Evolutionary conservation across 2,329 filamentous ascomycete species (phyloP).

Genomic region (Fusarium irregulare): DNA sequence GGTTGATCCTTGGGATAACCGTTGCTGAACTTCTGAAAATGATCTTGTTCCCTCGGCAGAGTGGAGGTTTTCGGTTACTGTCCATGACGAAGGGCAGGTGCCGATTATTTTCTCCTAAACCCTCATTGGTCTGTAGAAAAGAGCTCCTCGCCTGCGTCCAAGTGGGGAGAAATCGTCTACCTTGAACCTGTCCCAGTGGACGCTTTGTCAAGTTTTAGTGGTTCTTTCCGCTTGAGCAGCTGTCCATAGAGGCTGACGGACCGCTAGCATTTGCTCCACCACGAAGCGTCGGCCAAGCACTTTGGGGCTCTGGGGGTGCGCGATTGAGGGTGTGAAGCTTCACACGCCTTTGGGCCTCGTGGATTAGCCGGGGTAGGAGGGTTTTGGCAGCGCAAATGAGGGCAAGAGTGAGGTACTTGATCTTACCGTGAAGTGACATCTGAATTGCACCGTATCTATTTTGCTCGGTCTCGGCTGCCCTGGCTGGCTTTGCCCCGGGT

Average conservation of each 20-base stretch:
- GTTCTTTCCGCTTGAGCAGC: conserved; percentile 16
- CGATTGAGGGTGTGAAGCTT: conserved; percentile 7
- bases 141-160: conserved; percentile 11
- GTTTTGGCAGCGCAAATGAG: conserved; percentile 12
- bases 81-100: conserved; percentile 47
- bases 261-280: conserved; percentile 16
- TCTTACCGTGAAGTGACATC: conserved; percentile 29
- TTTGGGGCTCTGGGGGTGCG: conserved; percentile 26
- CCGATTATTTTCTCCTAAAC: conserved; percentile 46
- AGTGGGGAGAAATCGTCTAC: conserved; percentile 10
- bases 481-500: conserved; percentile 35
- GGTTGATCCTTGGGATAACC: conserved; percentile 19
- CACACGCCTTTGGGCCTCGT: conserved; percentile 20
- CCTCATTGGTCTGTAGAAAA: conserved; percentile 25
- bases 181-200: conserved; percentile 10
- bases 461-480: conserved; percentile 40
- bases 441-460: conserved; percentile 35
- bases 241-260: conserved; percentile 10
- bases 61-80: conserved; percentile 48
- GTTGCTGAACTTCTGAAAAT: conserved; percentile 17
- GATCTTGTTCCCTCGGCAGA: conserved; percentile 44
- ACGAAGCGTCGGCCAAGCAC: conserved; percentile 15
- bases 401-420: conserved; percentile 30
- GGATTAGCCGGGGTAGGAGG: conserved; percentile 26
- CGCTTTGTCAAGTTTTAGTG: conserved; percentile 21